Conservation (phyloP, 2,329 filamentous ascomycete genomes). For the Graphiopsis chlorocephala region DNA sequence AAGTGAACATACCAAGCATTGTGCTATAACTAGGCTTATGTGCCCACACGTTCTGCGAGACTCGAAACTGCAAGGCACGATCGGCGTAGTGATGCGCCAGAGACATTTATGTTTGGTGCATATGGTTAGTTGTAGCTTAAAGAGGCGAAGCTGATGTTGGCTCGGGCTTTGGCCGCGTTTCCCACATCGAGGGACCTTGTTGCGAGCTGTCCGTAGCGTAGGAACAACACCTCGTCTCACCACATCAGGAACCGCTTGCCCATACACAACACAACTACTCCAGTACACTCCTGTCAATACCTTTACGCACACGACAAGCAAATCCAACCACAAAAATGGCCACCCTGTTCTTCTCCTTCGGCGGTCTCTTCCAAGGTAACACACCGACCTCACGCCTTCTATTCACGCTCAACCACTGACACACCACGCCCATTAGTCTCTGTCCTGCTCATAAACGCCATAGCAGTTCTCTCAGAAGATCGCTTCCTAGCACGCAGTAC, state of each 20-base stretch:
- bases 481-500: constrained; percentile 81
- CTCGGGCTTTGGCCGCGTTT: constrained; percentile 1
- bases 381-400: constrained; percentile 12
- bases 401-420: constrained; percentile 7
- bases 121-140: neutral
- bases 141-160: neutral
- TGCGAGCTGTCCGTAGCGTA: neutral
- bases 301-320: neutral
- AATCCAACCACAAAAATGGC: constrained; percentile 21
- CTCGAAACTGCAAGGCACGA: constrained; percentile 24
- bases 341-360: constrained; percentile 63
- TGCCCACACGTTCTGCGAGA: constrained; percentile 11
- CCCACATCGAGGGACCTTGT: neutral
- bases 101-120: constrained; percentile 19
- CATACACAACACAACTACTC: neutral
- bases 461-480: constrained; percentile 92
- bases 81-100: constrained; percentile 21
- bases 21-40: neutral
- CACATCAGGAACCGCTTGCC: constrained; percentile 6
- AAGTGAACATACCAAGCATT: constrained; percentile 12
- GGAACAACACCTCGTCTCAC: constrained; percentile 6
- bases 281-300: neutral
- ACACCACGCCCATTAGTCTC: constrained; percentile 53
- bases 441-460: constrained; percentile 87
- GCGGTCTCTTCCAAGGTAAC: constrained; percentile 71